Base-by-base conservation (phyloP, 2,329 filamentous ascomycete genomes). In the Malbranchea zuffiana region DNA sequence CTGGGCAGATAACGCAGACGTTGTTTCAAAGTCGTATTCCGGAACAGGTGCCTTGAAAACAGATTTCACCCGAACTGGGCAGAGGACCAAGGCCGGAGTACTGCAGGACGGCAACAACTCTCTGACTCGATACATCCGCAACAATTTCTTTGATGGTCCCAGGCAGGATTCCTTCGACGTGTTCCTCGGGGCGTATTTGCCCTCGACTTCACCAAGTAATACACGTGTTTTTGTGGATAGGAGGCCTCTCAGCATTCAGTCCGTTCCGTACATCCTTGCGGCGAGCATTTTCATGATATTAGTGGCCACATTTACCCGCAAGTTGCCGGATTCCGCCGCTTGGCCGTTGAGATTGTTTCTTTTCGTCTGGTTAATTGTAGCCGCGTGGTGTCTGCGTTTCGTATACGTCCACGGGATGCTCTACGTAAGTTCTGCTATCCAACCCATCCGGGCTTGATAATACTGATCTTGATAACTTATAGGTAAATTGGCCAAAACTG, bases 401-500 rank as follows among this genome's bases (percentile, higher is more conserved):
- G 78, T 98, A 49, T 70, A 77, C 52, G 72, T 63, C 32, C 82
- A 95, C 54, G 90, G 90, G 41, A 87, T 92, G 70, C 77, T 98
- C 50, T 98, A 90, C 54, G 90, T 96, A 73, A 73, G 85, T 77
- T 15, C 6, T 17, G 3, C 7, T 12, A 19, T 31, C 5, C 10
- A n/a, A n/a, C n/a, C n/a, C n/a, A n/a, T n/a, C n/a, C n/a, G n/a
- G n/a, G n/a, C n/a, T n/a, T n/a, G n/a, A n/a, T n/a, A n/a, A 8
- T 20, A 23, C 23, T 3, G 8, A n/a, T 35, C 12, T 16, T 15
- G 7, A 10, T 10, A 16, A 4, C n/a, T 30, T 35, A 29, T 44
- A 94, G 86, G 87, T 95, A 48, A 96, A 95, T 63, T 98, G 92
- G 90, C 90, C 90, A 6, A 95, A 93, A 56, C 74, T 98, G 32